Evolutionary conservation across 2,329 filamentous ascomycete genomes (phyloP).

Genomic region (Aspergillus ruber): DNA sequence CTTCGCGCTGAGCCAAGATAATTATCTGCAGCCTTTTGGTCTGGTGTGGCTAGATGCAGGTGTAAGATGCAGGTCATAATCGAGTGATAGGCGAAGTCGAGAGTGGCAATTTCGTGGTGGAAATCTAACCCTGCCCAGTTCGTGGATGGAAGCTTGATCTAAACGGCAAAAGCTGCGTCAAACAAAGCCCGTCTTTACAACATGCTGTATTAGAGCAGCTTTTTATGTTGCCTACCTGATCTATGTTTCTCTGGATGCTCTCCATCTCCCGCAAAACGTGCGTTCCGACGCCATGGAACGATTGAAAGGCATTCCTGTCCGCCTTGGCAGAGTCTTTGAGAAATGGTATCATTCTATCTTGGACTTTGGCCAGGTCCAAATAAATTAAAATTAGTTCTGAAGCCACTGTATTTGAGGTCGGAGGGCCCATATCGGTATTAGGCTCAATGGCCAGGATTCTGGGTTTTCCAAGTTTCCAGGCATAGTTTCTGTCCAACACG

Average conservation of each 20-base stretch:
- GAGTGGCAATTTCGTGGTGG: slow-evolving; percentile 12
- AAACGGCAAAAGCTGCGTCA: too few relatives aligned
- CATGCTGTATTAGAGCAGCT: too few relatives aligned
- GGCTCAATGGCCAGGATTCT: too few relatives aligned
- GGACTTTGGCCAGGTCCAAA: slow-evolving; percentile 13
- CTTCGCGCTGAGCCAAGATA: slow-evolving; percentile 15
- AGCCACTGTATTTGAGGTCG: too few relatives aligned
- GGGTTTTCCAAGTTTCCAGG: slow-evolving; percentile 11
- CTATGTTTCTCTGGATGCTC: slow-evolving; percentile 7
- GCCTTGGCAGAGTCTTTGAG: background rate
- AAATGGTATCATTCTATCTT: slow-evolving; percentile 12
- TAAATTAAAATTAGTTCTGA: slow-evolving; percentile 11
- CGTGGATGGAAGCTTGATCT: slow-evolving; percentile 8
- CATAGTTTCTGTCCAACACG: slow-evolving; percentile 16
- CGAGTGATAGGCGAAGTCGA: slow-evolving; percentile 16
- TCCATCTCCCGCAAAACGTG: slow-evolving; percentile 9
- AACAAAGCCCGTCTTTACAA: too few relatives aligned
- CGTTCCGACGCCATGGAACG: background rate
- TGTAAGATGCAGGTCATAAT: slow-evolving; percentile 15
- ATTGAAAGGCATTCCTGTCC: background rate
- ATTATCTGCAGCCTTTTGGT: slow-evolving; percentile 1
- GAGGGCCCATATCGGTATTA: too few relatives aligned
- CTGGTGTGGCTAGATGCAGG: slow-evolving; percentile 5
- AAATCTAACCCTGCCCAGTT: slow-evolving; percentile 14
- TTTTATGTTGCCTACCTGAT: slow-evolving; percentile 3